Evolutionary conservation across 2,329 filamentous ascomycete genomes (phyloP).

Genomic region (Tolypocladium cylindrosporum): DNA sequence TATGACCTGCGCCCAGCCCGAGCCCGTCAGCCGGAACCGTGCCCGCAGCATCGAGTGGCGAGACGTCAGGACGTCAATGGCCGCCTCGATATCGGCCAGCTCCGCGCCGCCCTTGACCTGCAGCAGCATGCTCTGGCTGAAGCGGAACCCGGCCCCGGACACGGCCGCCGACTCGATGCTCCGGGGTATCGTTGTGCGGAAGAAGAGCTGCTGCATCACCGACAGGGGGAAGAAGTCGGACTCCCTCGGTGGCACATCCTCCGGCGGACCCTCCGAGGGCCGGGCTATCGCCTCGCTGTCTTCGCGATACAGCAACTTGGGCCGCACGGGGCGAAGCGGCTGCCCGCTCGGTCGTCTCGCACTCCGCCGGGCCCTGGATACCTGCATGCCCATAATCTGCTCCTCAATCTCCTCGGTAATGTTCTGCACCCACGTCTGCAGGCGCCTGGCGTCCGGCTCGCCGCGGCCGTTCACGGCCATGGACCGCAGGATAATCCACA

Average conservation of each 20-base stretch:
- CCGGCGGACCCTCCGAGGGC: not conserved
- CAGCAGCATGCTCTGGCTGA: conserved; percentile 41
- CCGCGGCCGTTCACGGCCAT: conserved; percentile 33
- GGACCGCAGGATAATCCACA: conserved; percentile 37
- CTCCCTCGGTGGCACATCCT: conserved; percentile 15
- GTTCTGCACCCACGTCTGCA: conserved; percentile 46
- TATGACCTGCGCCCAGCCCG: conserved; percentile 37
- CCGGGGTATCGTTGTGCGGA: conserved; percentile 34
- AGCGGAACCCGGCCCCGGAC: conserved; percentile 29
- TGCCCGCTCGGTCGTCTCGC: not conserved
- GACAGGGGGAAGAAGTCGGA: conserved; percentile 33
- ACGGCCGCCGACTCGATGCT: conserved; percentile 17
- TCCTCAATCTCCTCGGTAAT: conserved; percentile 35
- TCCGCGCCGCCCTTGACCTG: conserved; percentile 29
- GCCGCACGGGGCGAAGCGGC: not conserved
- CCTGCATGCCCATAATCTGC: conserved; percentile 33
- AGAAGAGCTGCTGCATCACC: conserved; percentile 44
- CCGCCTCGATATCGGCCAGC: conserved; percentile 34
- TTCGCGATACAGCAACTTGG: not conserved
- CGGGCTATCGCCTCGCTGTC: not conserved
- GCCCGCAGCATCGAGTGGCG: conserved; percentile 43
- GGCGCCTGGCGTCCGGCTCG: conserved; percentile 28
- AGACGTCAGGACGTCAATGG: conserved; percentile 35
- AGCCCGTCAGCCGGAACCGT: conserved; percentile 27
- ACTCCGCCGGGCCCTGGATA: conserved; percentile 15